These are phyloP conservation scores for Globisporangium perplexum DNA, from an alignment of 352 stramenopile genomes.

Conservation along the genomic window DNA sequence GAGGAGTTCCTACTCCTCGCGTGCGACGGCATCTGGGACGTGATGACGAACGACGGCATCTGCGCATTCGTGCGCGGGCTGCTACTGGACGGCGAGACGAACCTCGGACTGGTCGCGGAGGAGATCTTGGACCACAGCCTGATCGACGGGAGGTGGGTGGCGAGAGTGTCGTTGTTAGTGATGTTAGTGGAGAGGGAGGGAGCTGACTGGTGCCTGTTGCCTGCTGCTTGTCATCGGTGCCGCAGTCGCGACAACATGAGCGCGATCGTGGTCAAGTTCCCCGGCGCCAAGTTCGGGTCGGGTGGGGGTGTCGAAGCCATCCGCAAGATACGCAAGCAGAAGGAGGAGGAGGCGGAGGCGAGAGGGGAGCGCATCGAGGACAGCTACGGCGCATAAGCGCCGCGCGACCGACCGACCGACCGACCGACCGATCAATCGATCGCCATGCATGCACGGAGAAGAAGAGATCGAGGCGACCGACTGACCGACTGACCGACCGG, in stretches of 20 bases:
- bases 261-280: constrained; percentile 74
- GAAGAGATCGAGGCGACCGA: too few relatives aligned
- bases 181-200: not conserved
- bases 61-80: constrained; percentile 81
- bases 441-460: too few relatives aligned
- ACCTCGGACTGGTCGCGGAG: constrained; percentile 73
- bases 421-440: not conserved
- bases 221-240: not conserved
- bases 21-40: constrained; percentile 93
- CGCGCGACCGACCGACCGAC: too few relatives aligned
- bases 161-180: not conserved
- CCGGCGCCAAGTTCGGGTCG: constrained; percentile 49
- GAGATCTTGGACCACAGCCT: constrained; percentile 78
- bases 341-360: constrained; percentile 40
- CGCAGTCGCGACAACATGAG: constrained; percentile 83
- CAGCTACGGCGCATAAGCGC: constrained; percentile 9
- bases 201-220: not conserved
- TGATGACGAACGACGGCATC: constrained; percentile 89
- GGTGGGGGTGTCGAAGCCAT: constrained; percentile 59
- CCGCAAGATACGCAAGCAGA: constrained; percentile 39
- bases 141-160: constrained; percentile 50
- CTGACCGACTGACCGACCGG: not conserved
- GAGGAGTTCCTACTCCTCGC: constrained; percentile 91
- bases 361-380: constrained; percentile 16
- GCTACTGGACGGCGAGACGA: constrained; percentile 57